phyloP scores from a whole-genome alignment of 2,329 filamentous ascomycete genomes.

The Venturia asperata region DNA sequence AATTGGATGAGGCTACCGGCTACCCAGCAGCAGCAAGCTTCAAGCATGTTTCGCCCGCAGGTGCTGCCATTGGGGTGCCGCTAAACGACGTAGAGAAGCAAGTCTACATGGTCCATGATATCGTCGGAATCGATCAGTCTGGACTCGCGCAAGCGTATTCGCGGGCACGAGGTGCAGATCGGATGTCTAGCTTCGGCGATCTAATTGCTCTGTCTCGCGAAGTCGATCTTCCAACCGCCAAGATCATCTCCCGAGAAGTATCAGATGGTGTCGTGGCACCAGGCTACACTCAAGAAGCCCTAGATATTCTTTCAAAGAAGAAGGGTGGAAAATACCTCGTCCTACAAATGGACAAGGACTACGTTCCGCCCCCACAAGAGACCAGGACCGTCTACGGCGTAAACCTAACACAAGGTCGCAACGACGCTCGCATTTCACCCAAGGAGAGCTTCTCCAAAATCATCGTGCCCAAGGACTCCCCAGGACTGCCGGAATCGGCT shows the following conservation, averaged over 20 bases:
- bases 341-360: constrained; percentile 86
- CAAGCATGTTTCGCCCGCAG: constrained; percentile 97
- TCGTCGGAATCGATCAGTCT: constrained; percentile 79
- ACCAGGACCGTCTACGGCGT: constrained; percentile 85
- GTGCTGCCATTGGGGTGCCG: constrained; percentile 86
- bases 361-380: constrained; percentile 67
- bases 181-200: constrained; percentile 98
- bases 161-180: constrained; percentile 87
- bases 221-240: constrained; percentile 87
- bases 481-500: constrained; percentile 67
- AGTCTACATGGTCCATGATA: constrained; percentile 97
- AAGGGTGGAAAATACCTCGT: constrained; percentile 97
- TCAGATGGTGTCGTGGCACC: constrained; percentile 95
- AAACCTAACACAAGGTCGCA: constrained; percentile 81
- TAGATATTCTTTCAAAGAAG: constrained; percentile 93
- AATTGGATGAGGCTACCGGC: constrained; percentile 81
- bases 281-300: constrained; percentile 73
- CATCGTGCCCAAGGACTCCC: constrained; percentile 59
- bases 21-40: constrained; percentile 92
- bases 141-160: constrained; percentile 90
- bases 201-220: constrained; percentile 87
- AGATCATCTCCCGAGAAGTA: constrained; percentile 96
- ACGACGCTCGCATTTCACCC: constrained; percentile 80
- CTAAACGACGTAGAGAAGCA: constrained; percentile 83
- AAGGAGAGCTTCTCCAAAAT: constrained; percentile 74